phyloP scores from a whole-genome alignment of 83 land plant species.

The Thuja plicata region DNA sequence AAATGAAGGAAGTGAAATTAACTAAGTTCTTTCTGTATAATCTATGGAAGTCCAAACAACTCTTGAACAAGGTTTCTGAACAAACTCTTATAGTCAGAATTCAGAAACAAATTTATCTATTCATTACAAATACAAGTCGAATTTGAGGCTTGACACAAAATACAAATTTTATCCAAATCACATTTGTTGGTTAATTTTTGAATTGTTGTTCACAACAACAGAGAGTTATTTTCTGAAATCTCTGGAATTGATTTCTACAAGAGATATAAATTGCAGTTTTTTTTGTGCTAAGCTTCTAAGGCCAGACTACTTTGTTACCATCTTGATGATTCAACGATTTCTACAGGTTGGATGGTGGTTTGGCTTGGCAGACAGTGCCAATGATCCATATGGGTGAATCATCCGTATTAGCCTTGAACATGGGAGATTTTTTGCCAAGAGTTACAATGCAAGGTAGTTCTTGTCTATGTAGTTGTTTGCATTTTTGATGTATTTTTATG shows the following conservation, averaged over 20 bases:
- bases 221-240: neutral
- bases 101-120: too few relatives aligned
- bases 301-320: neutral
- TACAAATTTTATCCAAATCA: too few relatives aligned
- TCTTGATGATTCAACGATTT: neutral
- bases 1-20: too few relatives aligned
- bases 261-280: neutral
- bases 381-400: slow-evolving; percentile 63
- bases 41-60: too few relatives aligned
- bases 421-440: slow-evolving; percentile 75
- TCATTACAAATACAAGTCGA: too few relatives aligned
- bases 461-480: neutral
- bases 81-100: too few relatives aligned
- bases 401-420: slow-evolving; percentile 64
- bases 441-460: slow-evolving; percentile 68
- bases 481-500: neutral
- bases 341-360: slow-evolving; percentile 84
- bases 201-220: neutral
- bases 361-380: slow-evolving; percentile 49
- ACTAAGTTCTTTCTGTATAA: too few relatives aligned
- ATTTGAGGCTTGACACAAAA: too few relatives aligned
- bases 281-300: neutral
- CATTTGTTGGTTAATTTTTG: neutral
- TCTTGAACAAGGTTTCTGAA: too few relatives aligned
- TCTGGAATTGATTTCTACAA: neutral